Evolutionary conservation across 129 eudicot genomes (phyloP), one percentile per base, ranked within the genome.

Genomic region (carrot (Daucus carota)): DNA sequence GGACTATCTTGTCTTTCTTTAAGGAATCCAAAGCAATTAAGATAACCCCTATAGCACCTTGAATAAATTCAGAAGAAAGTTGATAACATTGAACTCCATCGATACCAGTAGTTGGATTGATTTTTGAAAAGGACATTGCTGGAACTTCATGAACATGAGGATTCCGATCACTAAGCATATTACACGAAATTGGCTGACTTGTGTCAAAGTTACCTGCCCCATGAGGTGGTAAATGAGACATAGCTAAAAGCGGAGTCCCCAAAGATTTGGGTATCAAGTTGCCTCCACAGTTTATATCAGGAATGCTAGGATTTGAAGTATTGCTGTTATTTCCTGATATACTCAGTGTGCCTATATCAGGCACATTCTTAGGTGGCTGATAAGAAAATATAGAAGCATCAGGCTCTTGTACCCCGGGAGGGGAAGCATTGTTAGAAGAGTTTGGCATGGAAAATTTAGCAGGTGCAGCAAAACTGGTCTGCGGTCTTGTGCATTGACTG

Each of bases 21-120:
- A 90, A 89, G 36, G 88, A 83, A 85, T 92, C 88, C 85, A 93
- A 84, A 42, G 97, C 92, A 80, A 88, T 96, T 73, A 89, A 83
- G 69, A 93, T 62, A 73, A 90, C 87, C 81, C 92, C 96, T 50
- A 86, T 86, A 70, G 87, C 89, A 70, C 93, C 92, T 82, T 85
- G 98, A 62, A 46, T 76, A 34, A 40, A 50, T 66, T 78, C 85
- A 13, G 81, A 26, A 18, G 73, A 76, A 26, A 52, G 70, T 22
- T 34, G 69, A 42, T 44, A 83, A 69, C 31, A 43, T 42, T 73
- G 40, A 77, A 66, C 36, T 29, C 79, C 79, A 69, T 36, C 16
- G 3, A 22, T n/a, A 41, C 73, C 54, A 50, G 16, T 48, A 42
- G 40, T 33, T 40, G 44, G 16, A 76, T 8, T 73, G 54, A 38